Percentiles rank a stretch among this genome's conserved stretches.
phyloP scores from a whole-genome alignment of 2,329 filamentous ascomycete species.

The Emergomyces orientalis region DNA sequence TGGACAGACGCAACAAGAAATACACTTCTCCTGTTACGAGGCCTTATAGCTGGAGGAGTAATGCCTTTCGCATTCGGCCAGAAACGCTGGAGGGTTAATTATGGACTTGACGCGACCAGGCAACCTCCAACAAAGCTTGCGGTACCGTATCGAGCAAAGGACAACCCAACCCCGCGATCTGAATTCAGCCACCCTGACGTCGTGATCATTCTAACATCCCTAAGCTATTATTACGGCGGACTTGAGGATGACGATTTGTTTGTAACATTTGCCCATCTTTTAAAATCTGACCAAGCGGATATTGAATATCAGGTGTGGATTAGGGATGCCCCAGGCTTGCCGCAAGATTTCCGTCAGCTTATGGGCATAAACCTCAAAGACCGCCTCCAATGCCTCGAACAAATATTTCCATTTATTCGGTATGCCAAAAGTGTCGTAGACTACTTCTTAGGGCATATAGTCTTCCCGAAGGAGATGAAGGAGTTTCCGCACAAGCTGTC shows the following conservation, averaged over 20 bases:
- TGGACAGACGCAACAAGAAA: constrained; percentile 36
- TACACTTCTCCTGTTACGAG: constrained; percentile 24
- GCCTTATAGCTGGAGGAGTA: constrained; percentile 49
- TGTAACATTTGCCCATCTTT: constrained; percentile 39
- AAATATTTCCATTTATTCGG: constrained; percentile 47
- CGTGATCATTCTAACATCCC: constrained; percentile 46
- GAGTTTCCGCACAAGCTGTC: constrained; percentile 57
- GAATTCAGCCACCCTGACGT: constrained; percentile 57
- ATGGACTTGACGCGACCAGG: constrained; percentile 44
- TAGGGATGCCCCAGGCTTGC: constrained; percentile 26
- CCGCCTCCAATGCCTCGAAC: constrained; percentile 34
- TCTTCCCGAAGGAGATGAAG: constrained; percentile 54
- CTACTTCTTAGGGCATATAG: constrained; percentile 50
- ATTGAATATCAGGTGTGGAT: constrained; percentile 39
- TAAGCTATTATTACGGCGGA: constrained; percentile 51
- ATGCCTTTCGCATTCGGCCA: constrained; percentile 45
- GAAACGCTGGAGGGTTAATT: constrained; percentile 59
- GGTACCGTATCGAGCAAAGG: constrained; percentile 54
- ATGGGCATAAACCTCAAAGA: constrained; percentile 53
- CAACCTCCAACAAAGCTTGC: constrained; percentile 46
- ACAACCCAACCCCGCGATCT: constrained; percentile 45
- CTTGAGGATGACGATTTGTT: constrained; percentile 45
- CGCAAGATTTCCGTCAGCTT: constrained; percentile 33
- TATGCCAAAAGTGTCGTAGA: constrained; percentile 50
- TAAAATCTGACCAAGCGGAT: constrained; percentile 44